Evolutionary conservation across 1,284 basidiomycete species (phyloP), one percentile per base, ranked within the genome.

Genomic region (Rhodofomes roseus): DNA sequence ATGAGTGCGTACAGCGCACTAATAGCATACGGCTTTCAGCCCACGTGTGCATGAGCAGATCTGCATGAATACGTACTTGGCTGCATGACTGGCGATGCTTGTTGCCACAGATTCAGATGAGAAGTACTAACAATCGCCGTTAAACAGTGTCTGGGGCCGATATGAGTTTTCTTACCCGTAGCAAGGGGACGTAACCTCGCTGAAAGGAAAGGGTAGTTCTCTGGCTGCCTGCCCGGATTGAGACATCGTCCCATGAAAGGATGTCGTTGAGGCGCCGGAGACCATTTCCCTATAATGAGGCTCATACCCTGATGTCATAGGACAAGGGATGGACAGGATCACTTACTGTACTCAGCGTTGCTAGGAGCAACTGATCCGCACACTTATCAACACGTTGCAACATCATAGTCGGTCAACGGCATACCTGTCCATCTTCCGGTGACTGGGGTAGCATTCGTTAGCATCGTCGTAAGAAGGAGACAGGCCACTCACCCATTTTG

Each of bases 71-170:
- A 56, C 74, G 58, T 68, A 87, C 84, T 89, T 89, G 29, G 81
- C 76, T 44, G 76, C 69, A 43, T 79, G 77, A n/a, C 73, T 74
- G 37, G 86, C 65, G 0, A 83, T 84, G 55, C 81, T 87, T 66
- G 83, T 85, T 29, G 86, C 65, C 2, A 90, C 81, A 54, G 81
- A 77, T 29, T 85, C 81, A 1, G 85, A 88, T 0, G 86, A 79
- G 25, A 86, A 69, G 63, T 86, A 87, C 85, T 89, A 54, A 1
- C 31, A n/a, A 25, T 9, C 20, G n/a, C 4, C 9, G 16, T 50
- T 16, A 34, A 54, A 20, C 20, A 12, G n/a, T 27, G 14, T 4
- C 11, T 37, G 57, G 2, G 16, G 12, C 2, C 9, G 37, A 31
- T 11, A 48, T n/a, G 18, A 25, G 11, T 65, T 53, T 39, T 61